These are phyloP conservation scores for Fragaria vesca DNA, from an alignment of 306 rosid genomes.

Conservation along the genomic window DNA sequence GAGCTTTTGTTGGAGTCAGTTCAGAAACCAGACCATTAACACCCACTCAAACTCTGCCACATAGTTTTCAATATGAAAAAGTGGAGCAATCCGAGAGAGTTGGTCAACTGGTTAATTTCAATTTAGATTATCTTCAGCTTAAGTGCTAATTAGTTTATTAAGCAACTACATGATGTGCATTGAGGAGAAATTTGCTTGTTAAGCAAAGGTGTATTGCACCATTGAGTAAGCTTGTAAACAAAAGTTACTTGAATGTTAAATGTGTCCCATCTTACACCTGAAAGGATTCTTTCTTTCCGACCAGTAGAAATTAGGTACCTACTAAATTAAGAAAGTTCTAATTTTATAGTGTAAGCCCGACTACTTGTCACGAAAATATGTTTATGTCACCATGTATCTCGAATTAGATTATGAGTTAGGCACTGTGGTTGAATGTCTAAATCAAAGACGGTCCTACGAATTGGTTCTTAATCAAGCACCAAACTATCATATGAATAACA, in stretches of 20 bases:
- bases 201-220: slow-evolving; percentile 49
- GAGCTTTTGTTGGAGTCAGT: slow-evolving; percentile 22
- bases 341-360: not conserved
- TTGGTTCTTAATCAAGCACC: not conserved
- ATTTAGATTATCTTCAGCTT: slow-evolving; percentile 17
- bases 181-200: slow-evolving; percentile 33
- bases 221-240: slow-evolving; percentile 40
- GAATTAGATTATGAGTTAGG: not conserved
- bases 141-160: slow-evolving; percentile 26
- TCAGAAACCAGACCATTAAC: slow-evolving; percentile 19
- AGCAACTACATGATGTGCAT: slow-evolving; percentile 25
- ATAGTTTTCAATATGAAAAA: not conserved
- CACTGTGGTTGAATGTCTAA: not conserved
- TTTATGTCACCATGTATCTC: not conserved
- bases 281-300: not conserved
- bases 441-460: not conserved
- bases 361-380: not conserved
- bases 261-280: slow-evolving; percentile 54
- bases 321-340: not conserved
- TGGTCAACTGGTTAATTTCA: slow-evolving; percentile 46
- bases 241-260: slow-evolving; percentile 30
- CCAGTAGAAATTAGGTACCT: not conserved
- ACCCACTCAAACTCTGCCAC: slow-evolving; percentile 45
- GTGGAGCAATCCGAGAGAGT: slow-evolving; percentile 12
- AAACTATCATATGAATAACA: not conserved